Base-by-base conservation (phyloP, 352 stramenopile species). In the Plasmopara halstedii region DNA sequence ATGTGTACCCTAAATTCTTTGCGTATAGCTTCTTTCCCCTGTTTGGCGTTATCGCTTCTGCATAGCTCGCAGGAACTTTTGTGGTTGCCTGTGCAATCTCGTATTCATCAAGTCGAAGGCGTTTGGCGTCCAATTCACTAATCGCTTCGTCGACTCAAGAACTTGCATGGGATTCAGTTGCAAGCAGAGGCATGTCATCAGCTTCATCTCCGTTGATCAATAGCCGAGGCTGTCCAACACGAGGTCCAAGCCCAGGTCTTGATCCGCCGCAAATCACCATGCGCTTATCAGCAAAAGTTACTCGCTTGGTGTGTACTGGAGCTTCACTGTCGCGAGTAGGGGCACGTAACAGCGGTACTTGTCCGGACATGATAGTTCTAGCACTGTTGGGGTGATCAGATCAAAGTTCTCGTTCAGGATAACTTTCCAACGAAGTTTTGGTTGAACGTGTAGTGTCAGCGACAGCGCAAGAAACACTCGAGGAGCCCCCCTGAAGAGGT, bases 1-100 rank as follows among this genome's bases (percentile, higher is more conserved):
- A 46, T 67, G 18, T 55, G 34, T 15, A 58, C 62, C 11, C 11
- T 7, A 2, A 26, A 3, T 13, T 25, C 35, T 7, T 5, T 19
- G 19, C 19, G 17, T 6, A 25, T 17, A 11, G 35, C 35, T n/a
- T 41, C 6, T 14, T 25, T 41, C 18, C 35, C 25, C 3, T 15
- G 11, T n/a, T 10, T 8, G 4, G 35, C 35, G 9, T 4, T 3
- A 41, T 23, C 15, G 18, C 35, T 26, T 41, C 17, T 4, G 17
- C 4, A 25, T 26, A 41, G 6, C 14, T 21, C 8, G 13, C 9
- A 20, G 33, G 33, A 4, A 21, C 4, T 15, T 38, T 9, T 20
- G 13, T 8, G 9, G n/a, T 9, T 21, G 33, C 13, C 6, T 21
- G n/a, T 5, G 33, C 33, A 38, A 38, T 19, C 20, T 38, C 33